phyloP scores from a whole-genome alignment of 1,139 yeast genomes.

The Magnusiomyces starmeri region DNA sequence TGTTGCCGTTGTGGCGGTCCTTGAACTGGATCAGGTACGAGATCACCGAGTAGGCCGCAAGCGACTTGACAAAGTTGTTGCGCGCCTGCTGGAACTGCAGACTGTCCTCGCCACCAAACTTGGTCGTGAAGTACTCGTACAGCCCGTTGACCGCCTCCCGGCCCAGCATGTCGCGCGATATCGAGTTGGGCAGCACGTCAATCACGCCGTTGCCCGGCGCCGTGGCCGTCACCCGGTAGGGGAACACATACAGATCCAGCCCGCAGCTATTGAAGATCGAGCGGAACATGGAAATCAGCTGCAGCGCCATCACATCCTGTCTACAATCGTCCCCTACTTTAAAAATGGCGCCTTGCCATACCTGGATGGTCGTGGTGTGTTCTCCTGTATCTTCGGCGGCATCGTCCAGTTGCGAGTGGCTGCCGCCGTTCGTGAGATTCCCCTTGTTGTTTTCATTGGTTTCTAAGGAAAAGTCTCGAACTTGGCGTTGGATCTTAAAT shows the following conservation, averaged over 20 bases:
- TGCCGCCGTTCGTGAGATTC: slow-evolving; percentile 30
- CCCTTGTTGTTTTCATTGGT: slow-evolving; percentile 29
- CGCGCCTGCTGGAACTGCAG: slow-evolving; percentile 87
- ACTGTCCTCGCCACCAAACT: slow-evolving; percentile 89
- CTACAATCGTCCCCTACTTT: slow-evolving; percentile 99
- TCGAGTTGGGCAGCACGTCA: slow-evolving; percentile 91
- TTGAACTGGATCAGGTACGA: slow-evolving; percentile 89
- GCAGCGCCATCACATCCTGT: slow-evolving; percentile 92
- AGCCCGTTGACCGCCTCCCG: slow-evolving; percentile 97
- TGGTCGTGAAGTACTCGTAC: slow-evolving; percentile 84
- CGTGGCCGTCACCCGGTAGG: slow-evolving; percentile 94
- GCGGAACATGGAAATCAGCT: slow-evolving; percentile 83
- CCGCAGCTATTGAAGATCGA: slow-evolving; percentile 87
- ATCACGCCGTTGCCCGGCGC: slow-evolving; percentile 99
- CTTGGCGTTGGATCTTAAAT: slow-evolving; percentile 66
- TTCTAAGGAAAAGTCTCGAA: slow-evolving; percentile 34
- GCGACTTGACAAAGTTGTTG: slow-evolving; percentile 83
- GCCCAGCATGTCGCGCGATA: slow-evolving; percentile 96
- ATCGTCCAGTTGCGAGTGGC: background rate
- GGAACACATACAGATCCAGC: slow-evolving; percentile 82
- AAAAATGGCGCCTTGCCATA: slow-evolving; percentile 93
- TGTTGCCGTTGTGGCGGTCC: slow-evolving; percentile 97
- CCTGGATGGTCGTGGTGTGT: slow-evolving; percentile 24
- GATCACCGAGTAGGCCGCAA: slow-evolving; percentile 93
- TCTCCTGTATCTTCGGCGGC: slow-evolving; percentile 11